phyloP scores from a whole-genome alignment of 306 rosid genomes.

The Fragaria nilgerrensis region DNA sequence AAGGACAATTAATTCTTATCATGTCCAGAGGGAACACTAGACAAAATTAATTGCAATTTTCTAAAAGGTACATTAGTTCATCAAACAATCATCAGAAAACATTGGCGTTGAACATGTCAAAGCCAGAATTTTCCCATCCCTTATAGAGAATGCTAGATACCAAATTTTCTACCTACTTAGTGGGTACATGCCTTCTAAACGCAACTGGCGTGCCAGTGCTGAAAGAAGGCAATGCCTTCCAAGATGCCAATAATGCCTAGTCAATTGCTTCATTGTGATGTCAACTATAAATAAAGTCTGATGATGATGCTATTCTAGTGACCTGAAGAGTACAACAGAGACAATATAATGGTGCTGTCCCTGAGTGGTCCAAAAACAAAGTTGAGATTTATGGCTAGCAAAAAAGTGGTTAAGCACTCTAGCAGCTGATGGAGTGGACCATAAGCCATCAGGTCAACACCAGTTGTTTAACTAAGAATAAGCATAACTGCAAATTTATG shows the following conservation, averaged over 20 bases:
- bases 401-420: too few species aligned
- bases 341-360: background rate
- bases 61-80: background rate
- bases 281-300: background rate
- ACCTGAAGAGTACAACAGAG: background rate
- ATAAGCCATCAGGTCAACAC: background rate
- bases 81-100: background rate
- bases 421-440: slow-evolving; percentile 8
- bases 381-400: too few species aligned
- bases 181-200: slow-evolving; percentile 1
- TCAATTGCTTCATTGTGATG: background rate
- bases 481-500: slow-evolving; percentile 17
- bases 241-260: background rate
- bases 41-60: background rate
- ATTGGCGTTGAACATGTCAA: background rate
- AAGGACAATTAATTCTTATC: background rate
- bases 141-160: background rate
- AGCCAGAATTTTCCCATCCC: slow-evolving; percentile 10
- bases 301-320: background rate
- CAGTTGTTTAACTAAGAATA: background rate
- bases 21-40: background rate
- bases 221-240: background rate
- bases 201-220: background rate
- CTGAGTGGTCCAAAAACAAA: background rate
- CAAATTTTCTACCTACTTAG: slow-evolving; percentile 5